Conservation (phyloP, 495 filamentous ascomycete species). For the Trichoderma virens region DNA sequence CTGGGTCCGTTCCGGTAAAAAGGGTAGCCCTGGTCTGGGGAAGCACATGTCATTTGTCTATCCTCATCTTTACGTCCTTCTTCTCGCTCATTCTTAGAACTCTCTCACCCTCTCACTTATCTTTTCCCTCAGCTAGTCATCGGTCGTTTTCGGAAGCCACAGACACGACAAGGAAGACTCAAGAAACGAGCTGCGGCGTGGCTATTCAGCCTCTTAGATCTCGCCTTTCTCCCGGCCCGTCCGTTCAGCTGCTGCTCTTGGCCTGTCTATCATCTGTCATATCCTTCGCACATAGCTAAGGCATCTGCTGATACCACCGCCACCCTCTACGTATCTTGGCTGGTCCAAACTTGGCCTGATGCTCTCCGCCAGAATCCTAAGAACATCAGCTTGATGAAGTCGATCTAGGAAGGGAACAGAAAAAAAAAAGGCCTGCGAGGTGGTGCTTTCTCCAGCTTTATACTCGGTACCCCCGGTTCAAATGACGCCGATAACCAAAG, state of each 20-base stretch:
- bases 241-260: slow-evolving; percentile 5
- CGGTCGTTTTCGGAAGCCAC: background rate
- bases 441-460: slow-evolving; percentile 6
- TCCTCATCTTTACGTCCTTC: background rate
- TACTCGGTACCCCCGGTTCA: slow-evolving; percentile 6
- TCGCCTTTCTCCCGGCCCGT: slow-evolving; percentile 8
- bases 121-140: background rate
- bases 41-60: slow-evolving; percentile 3
- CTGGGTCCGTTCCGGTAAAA: slow-evolving; percentile 7
- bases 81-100: background rate
- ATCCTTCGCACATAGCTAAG: slow-evolving; percentile 12
- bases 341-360: background rate
- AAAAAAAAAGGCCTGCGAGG: background rate
- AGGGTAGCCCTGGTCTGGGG: slow-evolving; percentile 8
- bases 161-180: background rate
- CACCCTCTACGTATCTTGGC: background rate
- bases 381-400: background rate
- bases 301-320: slow-evolving; percentile 3
- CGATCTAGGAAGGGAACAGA: background rate
- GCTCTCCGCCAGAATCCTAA: background rate
- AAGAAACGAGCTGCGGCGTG: background rate
- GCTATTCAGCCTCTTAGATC: background rate
- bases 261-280: slow-evolving; percentile 12
- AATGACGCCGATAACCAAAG: slow-evolving; percentile 47
- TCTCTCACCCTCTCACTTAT: background rate